Base-by-base conservation (phyloP, 345 rosid genomes). In the Citrus glauca region DNA sequence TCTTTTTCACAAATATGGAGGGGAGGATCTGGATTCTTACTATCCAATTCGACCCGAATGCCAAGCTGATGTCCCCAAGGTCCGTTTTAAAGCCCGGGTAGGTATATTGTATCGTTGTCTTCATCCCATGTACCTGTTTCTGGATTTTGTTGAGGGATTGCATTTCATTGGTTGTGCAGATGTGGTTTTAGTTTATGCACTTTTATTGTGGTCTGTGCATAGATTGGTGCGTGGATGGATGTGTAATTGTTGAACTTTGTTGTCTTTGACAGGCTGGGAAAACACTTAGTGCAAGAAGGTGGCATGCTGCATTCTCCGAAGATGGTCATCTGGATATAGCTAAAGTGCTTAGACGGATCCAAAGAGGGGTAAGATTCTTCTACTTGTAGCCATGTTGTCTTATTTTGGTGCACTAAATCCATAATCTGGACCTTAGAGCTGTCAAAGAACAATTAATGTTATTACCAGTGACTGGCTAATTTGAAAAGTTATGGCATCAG, bases 241-340 rank as follows among this genome's bases (percentile, higher is more conserved):
- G 16, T 14, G 37, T 25, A 50, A 69, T 38, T 33, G 19, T 10
- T 16, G 65, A 75, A 37, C 30, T 5, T 5, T 9, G 25, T 14
- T 32, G 5, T 65, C 72, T 79, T 11, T 64, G 45, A 60, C 85
- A 95, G 99, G 89, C 93, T 67, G 99, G 99, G 55, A 93, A 91
- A 81, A 95, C 98, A 64, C 93, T 95, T 40, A 91, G 99, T 80
- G 89, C 88, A 61, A 91, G 98, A 85, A 92, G 93, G 79, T 95
- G 99, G 97, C 90, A 93, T 77, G 89, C 97, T 37, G 92, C 95
- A 1, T 93, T 95, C 79, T 89, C 98, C 2, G 85, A 85, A 84
- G 91, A 93, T 77, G 99, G 98, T 28, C 93, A 83, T 77, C 81
- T 96, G 88, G 97, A 96, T 74, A 91, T 96, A 73, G 97, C 91